These are phyloP conservation scores for Sporothrix variecibatus DNA, from an alignment of 2,329 filamentous ascomycete genomes.

Conservation along the genomic window DNA sequence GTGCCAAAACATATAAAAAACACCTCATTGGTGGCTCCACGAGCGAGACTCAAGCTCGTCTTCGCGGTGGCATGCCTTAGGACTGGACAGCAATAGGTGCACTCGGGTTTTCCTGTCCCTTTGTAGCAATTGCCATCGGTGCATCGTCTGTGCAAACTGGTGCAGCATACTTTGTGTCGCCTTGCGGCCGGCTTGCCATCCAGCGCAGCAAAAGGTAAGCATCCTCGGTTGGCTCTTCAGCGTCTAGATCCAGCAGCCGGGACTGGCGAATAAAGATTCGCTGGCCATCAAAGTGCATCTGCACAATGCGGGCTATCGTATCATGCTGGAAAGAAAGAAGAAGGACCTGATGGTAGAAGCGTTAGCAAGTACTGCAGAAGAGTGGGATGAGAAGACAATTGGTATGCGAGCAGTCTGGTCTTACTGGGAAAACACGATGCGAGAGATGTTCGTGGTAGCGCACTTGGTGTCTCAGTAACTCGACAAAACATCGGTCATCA, in stretches of 20 bases:
- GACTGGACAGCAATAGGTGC: neutral
- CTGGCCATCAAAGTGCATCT: neutral
- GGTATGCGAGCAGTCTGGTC: too few species aligned
- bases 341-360: neutral
- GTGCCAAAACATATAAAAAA: neutral
- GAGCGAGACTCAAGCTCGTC: neutral
- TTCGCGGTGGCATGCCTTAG: neutral
- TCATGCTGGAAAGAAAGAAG: neutral
- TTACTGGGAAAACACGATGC: neutral
- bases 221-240: neutral
- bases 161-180: neutral
- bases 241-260: neutral
- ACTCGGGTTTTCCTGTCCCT: neutral
- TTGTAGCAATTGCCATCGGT: neutral
- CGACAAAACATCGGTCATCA: neutral
- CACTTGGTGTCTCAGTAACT: neutral
- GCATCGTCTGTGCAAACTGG: neutral
- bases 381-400: neutral
- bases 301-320: neutral
- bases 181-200: neutral
- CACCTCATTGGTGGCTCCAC: neutral
- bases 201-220: constrained; percentile 2
- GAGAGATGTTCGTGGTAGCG: neutral
- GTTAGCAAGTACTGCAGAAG: neutral
- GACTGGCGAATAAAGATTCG: neutral